Base-by-base conservation (phyloP, 768 basidiomycete genomes). In the Mycena alexandri region DNA sequence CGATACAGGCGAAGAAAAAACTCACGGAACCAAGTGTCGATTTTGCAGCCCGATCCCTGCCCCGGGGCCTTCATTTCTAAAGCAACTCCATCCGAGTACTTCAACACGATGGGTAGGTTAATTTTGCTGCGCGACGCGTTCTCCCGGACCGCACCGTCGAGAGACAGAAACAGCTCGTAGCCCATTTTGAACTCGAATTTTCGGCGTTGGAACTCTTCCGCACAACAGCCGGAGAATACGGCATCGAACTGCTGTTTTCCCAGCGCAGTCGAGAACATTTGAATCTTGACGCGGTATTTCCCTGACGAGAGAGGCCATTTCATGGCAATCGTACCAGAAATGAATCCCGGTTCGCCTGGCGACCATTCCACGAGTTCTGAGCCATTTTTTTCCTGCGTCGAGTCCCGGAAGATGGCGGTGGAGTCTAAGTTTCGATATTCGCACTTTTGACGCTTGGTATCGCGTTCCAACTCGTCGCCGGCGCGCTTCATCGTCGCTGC, bases 11-110 rank as follows among this genome's bases (percentile, higher is more conserved):
- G 25, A 51, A 38, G 38, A 14, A 21, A 47, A 29, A 34, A 77
- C 79, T 70, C 60, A 85, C 85, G 70, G 55, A 74, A 67, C 81
- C 83, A 85, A 22, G 83, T 83, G 69, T 86, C 75, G 11, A 86
- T 56, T 38, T 77, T 52, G 62, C 71, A 60, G 55, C 79, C 74
- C 63, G 73, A 63, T 62, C 76, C 70, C 52, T 48, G 9, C 36
- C 57, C 19, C 73, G 77, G 53, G 72, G 78, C 48, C 2, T 78
- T 41, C 61, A 83, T 81, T 70, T 81, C 82, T 33, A 86, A 67
- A 19, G 79, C 61, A 24, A 82, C 81, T 19, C 87, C 87, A 5
- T 81, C 75, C 4, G 75, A 71, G 67, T 82, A 89, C 34, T 74
- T 68, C 63, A 90, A 75, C 21, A 71, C 67, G 62, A 87, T 74